Percentiles rank a stretch among this genome's conserved stretches.
Evolutionary conservation across 352 stramenopile species (phyloP).

Genomic region (Globisporangium abappressorium): DNA sequence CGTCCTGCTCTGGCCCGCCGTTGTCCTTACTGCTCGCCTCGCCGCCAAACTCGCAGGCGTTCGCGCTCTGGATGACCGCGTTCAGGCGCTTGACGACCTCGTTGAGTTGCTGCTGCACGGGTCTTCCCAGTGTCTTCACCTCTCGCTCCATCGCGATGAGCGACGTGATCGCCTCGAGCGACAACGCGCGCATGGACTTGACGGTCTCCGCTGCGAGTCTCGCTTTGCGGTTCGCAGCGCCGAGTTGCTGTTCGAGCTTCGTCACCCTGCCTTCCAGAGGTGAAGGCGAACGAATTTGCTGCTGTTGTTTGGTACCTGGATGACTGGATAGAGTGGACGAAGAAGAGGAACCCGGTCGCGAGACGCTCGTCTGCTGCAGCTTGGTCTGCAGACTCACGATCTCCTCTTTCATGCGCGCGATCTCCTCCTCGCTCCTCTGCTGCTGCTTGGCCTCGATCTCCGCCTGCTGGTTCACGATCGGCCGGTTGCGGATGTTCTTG

Average conservation of each 20-base stretch:
- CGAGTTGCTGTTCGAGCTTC: conserved; percentile 25
- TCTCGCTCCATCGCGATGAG: conserved; percentile 78
- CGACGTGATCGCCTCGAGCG: conserved; percentile 62
- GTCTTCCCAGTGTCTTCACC: conserved; percentile 62
- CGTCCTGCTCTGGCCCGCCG: conserved; percentile 13
- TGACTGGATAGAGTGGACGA: not conserved
- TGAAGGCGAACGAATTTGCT: not conserved
- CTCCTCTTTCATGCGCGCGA: conserved; percentile 75
- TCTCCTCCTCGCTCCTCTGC: conserved; percentile 42
- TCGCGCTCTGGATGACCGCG: conserved; percentile 54
- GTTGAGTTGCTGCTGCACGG: conserved; percentile 76
- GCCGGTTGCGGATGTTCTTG: conserved; percentile 99
- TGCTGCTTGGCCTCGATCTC: conserved; percentile 51
- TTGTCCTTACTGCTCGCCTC: conserved; percentile 19
- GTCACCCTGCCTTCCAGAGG: not conserved
- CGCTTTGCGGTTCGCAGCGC: conserved; percentile 38
- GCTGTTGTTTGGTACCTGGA: not conserved
- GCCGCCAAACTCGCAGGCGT: conserved; percentile 33
- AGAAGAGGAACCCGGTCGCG: conserved; percentile 3
- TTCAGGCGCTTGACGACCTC: conserved; percentile 82
- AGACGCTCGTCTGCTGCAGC: conserved; percentile 33
- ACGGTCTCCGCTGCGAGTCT: conserved; percentile 42
- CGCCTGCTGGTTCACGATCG: conserved; percentile 92
- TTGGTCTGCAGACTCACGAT: conserved; percentile 72
- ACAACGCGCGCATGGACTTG: conserved; percentile 52